Evolutionary conservation across 345 rosid genomes (phyloP).

Genomic region (Schrenkiella parvula): DNA sequence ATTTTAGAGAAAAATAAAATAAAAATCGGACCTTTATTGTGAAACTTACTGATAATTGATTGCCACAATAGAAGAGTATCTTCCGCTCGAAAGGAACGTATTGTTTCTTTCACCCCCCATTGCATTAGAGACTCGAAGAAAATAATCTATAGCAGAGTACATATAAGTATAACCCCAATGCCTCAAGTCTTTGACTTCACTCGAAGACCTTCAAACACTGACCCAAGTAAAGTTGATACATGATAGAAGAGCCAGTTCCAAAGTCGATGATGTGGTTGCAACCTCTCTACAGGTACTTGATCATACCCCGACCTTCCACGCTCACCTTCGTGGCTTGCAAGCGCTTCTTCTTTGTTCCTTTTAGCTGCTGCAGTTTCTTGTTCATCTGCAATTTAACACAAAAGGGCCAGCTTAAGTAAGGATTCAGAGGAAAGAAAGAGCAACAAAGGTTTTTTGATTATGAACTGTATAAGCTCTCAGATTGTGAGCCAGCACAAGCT

Average conservation of each 20-base stretch:
- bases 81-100: not conserved
- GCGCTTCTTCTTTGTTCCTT: conserved; percentile 89
- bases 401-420: not conserved
- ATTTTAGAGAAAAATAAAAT: not conserved
- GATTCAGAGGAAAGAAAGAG: not conserved
- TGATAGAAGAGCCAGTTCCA: conserved; percentile 11
- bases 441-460: not conserved
- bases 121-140: conserved; percentile 12
- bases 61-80: not conserved
- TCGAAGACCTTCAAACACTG: conserved; percentile 16
- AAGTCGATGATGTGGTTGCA: not conserved
- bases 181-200: conserved; percentile 16
- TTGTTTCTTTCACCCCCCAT: conserved; percentile 8
- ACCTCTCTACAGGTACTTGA: conserved; percentile 62
- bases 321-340: conserved; percentile 90
- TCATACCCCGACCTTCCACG: conserved; percentile 97
- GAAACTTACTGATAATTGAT: conserved; percentile 2
- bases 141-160: not conserved
- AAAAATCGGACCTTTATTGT: not conserved
- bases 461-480: not conserved
- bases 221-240: conserved; percentile 6
- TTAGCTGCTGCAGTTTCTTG: conserved; percentile 92
- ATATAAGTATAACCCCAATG: conserved; percentile 19
- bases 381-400: conserved; percentile 63
- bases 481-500: not conserved